phyloP scores from a whole-genome alignment of 2,329 filamentous ascomycete species.

The Aspergillus brasiliensis region DNA sequence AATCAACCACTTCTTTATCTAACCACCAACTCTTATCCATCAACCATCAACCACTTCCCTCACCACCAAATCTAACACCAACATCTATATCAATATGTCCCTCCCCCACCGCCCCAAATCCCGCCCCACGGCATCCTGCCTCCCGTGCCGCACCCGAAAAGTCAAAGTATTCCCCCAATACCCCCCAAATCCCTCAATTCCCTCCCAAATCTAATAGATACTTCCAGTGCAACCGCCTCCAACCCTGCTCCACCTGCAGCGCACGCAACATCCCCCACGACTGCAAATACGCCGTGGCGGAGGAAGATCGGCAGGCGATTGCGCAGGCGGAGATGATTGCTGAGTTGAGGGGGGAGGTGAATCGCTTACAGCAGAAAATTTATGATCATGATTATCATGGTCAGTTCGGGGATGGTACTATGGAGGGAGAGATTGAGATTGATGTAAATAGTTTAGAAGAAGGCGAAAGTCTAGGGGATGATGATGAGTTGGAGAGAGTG shows the following conservation, averaged over 20 bases:
- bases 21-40: background rate
- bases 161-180: constrained; percentile 17
- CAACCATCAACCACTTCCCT: background rate
- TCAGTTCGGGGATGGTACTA: too few species aligned
- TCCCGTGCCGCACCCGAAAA: constrained; percentile 18
- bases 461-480: background rate
- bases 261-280: constrained; percentile 14
- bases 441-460: background rate
- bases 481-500: constrained; percentile 14
- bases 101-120: constrained; percentile 13
- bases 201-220: background rate
- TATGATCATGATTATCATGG: too few species aligned
- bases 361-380: constrained; percentile 11
- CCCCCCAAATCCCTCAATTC: background rate
- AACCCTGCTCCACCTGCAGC: constrained; percentile 21
- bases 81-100: too few species aligned
- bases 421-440: background rate
- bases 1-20: too few species aligned
- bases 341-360: constrained; percentile 12
- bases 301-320: constrained; percentile 21
- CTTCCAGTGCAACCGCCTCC: constrained; percentile 20
- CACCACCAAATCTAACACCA: background rate
- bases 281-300: constrained; percentile 19
- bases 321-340: constrained; percentile 20
- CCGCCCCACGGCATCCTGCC: constrained; percentile 20